Base-by-base conservation (phyloP, 1,284 basidiomycete species). In the Leccinum fuscescens region DNA sequence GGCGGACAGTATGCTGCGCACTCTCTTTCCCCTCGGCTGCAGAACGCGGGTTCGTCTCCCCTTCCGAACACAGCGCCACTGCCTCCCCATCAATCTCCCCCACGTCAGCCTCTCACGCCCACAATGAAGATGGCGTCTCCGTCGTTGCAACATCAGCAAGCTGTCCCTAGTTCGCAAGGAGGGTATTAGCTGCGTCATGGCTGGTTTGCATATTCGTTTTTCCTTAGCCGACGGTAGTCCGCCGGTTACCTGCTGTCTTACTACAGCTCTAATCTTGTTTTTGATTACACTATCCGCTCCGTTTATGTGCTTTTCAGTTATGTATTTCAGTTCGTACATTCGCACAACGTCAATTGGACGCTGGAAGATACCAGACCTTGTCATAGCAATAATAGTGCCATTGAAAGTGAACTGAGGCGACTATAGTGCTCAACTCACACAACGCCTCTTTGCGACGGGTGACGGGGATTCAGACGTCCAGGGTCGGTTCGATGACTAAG, bases 61-160 rank as follows among this genome's bases (percentile, higher is more conserved):
- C 73, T 82, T 8, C 67, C 70, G 1, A 71, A 71, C 9, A 65
- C 74, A 48, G 78, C 83, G 49, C 67, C 78, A 12, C 81, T 85
- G 55, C 77, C 79, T 4, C 22, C 69, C 3, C 71, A 74, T 14
- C 80, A 82, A 57, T 85, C 85, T 6, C 84, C 86, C 2, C 81
- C 85, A 2, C 79, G 84, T 22, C 75, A 81, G 20, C 77, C 82
- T 5, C 80, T 85, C 63, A 80, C 84, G 4, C 80, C 84, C 8
- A 79, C 78, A 46, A 77, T 83, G 75, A 76, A 76, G 37, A 80
- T 84, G 68, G 77, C 83, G 31, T 86, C 86, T 12, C 86, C 87
- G n/a, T 84, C 84, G 52, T 65, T 86, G 63, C 85, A 84, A 71
- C 82, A 85, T 62, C 84, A 87, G 65, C 83, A 86, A 66, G 68